A percentile compares a stretch with the other conserved stretches of the same genome.
Conservation (phyloP, 2,329 filamentous ascomycete genomes). For the Aspergillus viridinutans region DNA sequence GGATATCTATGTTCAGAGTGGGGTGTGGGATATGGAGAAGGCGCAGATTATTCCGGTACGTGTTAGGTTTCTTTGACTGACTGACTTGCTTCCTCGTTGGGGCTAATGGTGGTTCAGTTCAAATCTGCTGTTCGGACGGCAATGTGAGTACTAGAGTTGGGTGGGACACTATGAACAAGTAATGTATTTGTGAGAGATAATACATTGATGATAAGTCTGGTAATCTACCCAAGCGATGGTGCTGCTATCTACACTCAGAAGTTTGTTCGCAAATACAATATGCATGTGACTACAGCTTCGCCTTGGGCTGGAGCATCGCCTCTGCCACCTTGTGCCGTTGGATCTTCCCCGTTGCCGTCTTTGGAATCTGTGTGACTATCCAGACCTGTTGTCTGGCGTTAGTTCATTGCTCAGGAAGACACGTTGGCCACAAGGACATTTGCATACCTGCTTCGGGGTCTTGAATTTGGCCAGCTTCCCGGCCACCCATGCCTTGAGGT, state of each 20-base stretch:
- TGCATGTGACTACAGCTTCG: slow-evolving; percentile 46
- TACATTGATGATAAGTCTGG: neutral
- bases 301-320: slow-evolving; percentile 60
- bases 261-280: neutral
- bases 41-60: slow-evolving; percentile 42
- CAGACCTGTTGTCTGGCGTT: slow-evolving; percentile 53
- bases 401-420: slow-evolving; percentile 7
- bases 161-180: neutral
- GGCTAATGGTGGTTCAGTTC: neutral
- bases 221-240: neutral
- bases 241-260: neutral
- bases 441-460: slow-evolving; percentile 68
- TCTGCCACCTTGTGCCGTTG: slow-evolving; percentile 83
- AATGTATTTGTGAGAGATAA: neutral
- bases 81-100: neutral
- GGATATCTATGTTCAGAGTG: slow-evolving; percentile 67
- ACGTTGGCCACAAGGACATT: neutral
- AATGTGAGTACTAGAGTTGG: neutral
- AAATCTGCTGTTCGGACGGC: neutral
- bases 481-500: slow-evolving; percentile 64
- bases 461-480: slow-evolving; percentile 78
- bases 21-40: slow-evolving; percentile 78
- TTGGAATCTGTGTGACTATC: slow-evolving; percentile 80
- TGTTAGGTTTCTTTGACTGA: slow-evolving; percentile 6
- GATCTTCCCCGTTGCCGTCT: slow-evolving; percentile 89